phyloP scores from a whole-genome alignment of 179 eudicot species.

The Pouteria campechiana region DNA sequence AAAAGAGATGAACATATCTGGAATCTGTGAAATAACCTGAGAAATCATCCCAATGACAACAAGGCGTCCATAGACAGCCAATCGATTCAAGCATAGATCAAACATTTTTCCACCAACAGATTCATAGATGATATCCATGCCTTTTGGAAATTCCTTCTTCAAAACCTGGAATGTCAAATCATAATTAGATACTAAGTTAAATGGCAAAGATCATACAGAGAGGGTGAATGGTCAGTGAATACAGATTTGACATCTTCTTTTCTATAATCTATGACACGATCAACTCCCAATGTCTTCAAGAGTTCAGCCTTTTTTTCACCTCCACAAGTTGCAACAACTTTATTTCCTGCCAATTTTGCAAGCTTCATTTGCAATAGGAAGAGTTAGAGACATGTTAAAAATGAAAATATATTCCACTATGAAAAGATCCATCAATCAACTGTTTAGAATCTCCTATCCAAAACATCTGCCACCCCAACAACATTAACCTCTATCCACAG shows the following conservation, averaged over 20 bases:
- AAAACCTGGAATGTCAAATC: slow-evolving; percentile 48
- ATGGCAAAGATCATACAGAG: slow-evolving; percentile 2
- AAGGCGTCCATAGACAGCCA: slow-evolving; percentile 73
- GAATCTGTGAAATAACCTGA: slow-evolving; percentile 46
- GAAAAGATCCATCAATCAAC: no score
- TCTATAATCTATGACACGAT: slow-evolving; percentile 87
- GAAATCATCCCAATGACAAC: slow-evolving; percentile 98
- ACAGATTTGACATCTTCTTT: slow-evolving; percentile 75
- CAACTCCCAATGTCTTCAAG: slow-evolving; percentile 74
- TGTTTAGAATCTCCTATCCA: no score
- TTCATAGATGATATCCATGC: slow-evolving; percentile 84
- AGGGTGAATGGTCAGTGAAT: not conserved
- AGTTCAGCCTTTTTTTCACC: slow-evolving; percentile 74
- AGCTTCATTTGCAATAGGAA: slow-evolving; percentile 46
- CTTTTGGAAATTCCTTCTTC: slow-evolving; percentile 75
- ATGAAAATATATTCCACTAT: no score
- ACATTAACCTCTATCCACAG: no score
- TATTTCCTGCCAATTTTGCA: slow-evolving; percentile 94
- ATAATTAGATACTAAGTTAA: not conserved
- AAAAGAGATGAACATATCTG: not conserved
- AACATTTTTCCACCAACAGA: slow-evolving; percentile 96
- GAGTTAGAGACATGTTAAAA: not conserved
- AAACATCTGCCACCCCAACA: no score
- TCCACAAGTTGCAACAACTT: slow-evolving; percentile 94
- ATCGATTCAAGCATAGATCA: slow-evolving; percentile 76